Percentiles rank a stretch among this genome's conserved stretches.
phyloP scores from a whole-genome alignment of 2,329 filamentous ascomycete genomes.

The Colletotrichum spaethianum region DNA sequence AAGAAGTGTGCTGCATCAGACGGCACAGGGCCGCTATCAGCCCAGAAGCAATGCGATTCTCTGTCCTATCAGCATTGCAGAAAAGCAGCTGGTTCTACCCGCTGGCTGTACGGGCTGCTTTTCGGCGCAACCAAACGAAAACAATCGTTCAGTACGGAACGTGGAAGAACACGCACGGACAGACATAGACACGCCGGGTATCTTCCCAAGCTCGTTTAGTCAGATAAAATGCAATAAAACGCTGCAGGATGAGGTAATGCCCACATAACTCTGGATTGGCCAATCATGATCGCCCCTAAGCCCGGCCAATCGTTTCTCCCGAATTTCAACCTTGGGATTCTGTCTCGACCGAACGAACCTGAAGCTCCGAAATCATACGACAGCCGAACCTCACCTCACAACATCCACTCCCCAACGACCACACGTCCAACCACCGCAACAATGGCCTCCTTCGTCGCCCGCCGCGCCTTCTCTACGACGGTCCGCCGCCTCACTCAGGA shows the following conservation, averaged over 20 bases:
- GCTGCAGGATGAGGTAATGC: slow-evolving; percentile 39
- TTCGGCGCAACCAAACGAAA: neutral
- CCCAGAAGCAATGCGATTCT: neutral
- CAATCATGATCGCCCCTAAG: slow-evolving; percentile 24
- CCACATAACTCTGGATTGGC: slow-evolving; percentile 30
- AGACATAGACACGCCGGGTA: neutral
- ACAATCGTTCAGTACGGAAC: neutral
- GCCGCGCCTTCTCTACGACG: slow-evolving; percentile 69
- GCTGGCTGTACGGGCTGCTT: neutral
- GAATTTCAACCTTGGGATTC: slow-evolving; percentile 36
- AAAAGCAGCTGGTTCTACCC: no score
- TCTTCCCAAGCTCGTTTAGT: neutral
- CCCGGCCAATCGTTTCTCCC: slow-evolving; percentile 43
- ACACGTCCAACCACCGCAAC: slow-evolving; percentile 47
- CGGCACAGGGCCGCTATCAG: neutral
- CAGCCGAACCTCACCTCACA: slow-evolving; percentile 33
- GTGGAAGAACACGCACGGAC: neutral
- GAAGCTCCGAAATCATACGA: slow-evolving; percentile 43
- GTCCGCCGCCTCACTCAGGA: slow-evolving; percentile 60
- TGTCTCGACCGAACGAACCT: slow-evolving; percentile 32
- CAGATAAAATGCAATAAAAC: neutral
- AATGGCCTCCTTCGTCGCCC: slow-evolving; percentile 72
- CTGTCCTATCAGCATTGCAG: neutral
- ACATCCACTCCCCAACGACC: slow-evolving; percentile 25
- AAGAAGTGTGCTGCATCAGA: neutral